Evolutionary conservation across 2,329 filamentous ascomycete species (phyloP), one percentile per base, ranked within the genome.

Genomic region (Aspergillus sp.): DNA sequence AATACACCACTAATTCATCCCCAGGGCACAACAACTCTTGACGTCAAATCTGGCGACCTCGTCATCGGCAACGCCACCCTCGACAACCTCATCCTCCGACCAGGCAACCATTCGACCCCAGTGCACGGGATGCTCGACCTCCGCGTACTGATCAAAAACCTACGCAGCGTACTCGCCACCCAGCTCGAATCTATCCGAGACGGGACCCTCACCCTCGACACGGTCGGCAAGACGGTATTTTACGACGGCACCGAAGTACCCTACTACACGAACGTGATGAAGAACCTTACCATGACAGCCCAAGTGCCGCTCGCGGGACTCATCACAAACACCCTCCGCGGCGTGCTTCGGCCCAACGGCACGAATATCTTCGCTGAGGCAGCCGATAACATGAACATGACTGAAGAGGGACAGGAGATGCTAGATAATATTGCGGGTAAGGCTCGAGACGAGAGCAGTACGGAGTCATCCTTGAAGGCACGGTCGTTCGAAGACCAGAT

Each of bases 1-100:
- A 45, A 45, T 6, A 9, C 4, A 52, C 26, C 39, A 12, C 10
- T 32, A 47, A 55, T 16, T 63, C 31, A 6, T 20, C 42, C 22
- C 3, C 31, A 71, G 69, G 85, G 84, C 61, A 82, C 83, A 58
- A 80, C 85, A 1, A 80, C 81, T 6, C 75, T 86, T 63, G 74
- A 81, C 59, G 77, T 87, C 58, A 77, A 77, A 45, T 78, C 82
- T 56, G 78, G 78, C 39, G 75, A 76, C 42, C 77, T 77, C 5
- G 49, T 75, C 6, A 79, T 87, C 52, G 85, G 83, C 47, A 81
- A 77, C 54, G 69, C 80, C 2, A 78, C 81, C 0, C 73, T 87
- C 29, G 70, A 77, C 39, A 71, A 85, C 64, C 73, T 87, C 36
- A 73, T 78, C 9, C 73, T 87, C 24, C 73, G 69, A n/a, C 85